phyloP scores from a whole-genome alignment of 2,329 filamentous ascomycete species.

The Monilinia vaccinii-corymbosi region DNA sequence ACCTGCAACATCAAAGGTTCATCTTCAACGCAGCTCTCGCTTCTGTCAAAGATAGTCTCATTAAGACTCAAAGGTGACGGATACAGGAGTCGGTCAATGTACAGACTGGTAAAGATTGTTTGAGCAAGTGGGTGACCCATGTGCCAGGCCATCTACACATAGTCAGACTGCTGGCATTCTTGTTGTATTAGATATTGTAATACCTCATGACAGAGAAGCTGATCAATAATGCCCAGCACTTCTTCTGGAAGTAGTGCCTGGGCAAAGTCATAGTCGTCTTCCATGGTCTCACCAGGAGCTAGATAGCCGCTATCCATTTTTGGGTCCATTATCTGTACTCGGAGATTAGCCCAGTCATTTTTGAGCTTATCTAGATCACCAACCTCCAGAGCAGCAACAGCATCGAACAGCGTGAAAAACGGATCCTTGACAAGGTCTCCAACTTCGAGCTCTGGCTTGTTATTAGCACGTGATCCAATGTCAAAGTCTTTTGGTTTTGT shows the following conservation, averaged over 20 bases:
- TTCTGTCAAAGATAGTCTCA: constrained; percentile 22
- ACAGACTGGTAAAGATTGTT: constrained; percentile 85
- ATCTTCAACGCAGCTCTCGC: constrained; percentile 21
- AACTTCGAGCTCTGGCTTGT: constrained; percentile 53
- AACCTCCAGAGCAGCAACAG: constrained; percentile 77
- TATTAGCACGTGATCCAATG: constrained; percentile 23
- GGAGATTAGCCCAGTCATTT: not conserved
- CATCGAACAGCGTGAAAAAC: constrained; percentile 86
- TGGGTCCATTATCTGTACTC: constrained; percentile 81
- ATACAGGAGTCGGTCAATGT: constrained; percentile 75
- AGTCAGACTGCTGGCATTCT: constrained; percentile 5
- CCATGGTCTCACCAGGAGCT: constrained; percentile 67
- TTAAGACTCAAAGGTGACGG: constrained; percentile 55
- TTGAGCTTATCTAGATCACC: constrained; percentile 11
- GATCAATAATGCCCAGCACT: constrained; percentile 87
- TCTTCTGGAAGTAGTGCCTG: constrained; percentile 63
- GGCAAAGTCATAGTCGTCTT: constrained; percentile 71
- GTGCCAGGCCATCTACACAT: constrained; percentile 80
- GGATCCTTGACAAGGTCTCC: constrained; percentile 92
- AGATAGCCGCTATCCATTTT: constrained; percentile 97
- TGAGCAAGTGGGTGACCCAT: constrained; percentile 92
- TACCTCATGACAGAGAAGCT: constrained; percentile 82
- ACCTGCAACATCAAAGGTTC: constrained; percentile 49
- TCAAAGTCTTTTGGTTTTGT: not conserved
- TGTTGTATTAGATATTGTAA: not conserved